Conservation (phyloP, 352 stramenopile genomes). For the Phytopythium chamaehyphon region DNA sequence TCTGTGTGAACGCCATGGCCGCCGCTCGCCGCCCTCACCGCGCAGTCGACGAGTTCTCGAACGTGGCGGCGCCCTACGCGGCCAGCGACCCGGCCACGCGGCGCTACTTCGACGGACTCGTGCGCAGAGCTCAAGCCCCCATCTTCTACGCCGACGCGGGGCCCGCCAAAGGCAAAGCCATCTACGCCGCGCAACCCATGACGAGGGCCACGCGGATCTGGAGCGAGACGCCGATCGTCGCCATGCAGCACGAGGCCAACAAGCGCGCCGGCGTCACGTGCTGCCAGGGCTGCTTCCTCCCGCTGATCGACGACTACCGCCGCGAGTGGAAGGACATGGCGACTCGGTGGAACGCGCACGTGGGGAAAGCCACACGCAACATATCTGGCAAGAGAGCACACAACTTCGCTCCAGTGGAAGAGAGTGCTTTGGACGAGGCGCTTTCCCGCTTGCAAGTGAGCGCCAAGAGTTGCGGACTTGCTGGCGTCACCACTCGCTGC, state of each 20-base stretch:
- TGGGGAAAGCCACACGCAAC: not conserved
- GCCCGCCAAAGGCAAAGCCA: conserved; percentile 66
- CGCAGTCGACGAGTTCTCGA: conserved; percentile 37
- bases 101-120: conserved; percentile 60
- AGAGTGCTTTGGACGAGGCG: conserved; percentile 39
- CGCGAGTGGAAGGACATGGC: conserved; percentile 44
- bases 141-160: conserved; percentile 56
- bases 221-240: conserved; percentile 67
- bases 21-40: not conserved
- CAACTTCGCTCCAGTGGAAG: conserved; percentile 4
- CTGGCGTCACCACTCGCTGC: conserved; percentile 26
- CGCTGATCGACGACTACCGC: conserved; percentile 50
- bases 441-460: conserved; percentile 39
- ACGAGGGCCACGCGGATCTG: conserved; percentile 44
- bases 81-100: conserved; percentile 37
- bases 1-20: not conserved
- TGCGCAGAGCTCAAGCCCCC: conserved; percentile 55
- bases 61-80: conserved; percentile 52
- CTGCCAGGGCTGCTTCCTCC: conserved; percentile 75
- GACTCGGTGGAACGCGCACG: conserved; percentile 5
- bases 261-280: conserved; percentile 25
- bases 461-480: conserved; percentile 45
- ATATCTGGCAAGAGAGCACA: not conserved
- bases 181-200: conserved; percentile 55
- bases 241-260: conserved; percentile 68